Conservation (phyloP, 1,284 basidiomycete genomes). For the Puccinia horiana region DNA sequence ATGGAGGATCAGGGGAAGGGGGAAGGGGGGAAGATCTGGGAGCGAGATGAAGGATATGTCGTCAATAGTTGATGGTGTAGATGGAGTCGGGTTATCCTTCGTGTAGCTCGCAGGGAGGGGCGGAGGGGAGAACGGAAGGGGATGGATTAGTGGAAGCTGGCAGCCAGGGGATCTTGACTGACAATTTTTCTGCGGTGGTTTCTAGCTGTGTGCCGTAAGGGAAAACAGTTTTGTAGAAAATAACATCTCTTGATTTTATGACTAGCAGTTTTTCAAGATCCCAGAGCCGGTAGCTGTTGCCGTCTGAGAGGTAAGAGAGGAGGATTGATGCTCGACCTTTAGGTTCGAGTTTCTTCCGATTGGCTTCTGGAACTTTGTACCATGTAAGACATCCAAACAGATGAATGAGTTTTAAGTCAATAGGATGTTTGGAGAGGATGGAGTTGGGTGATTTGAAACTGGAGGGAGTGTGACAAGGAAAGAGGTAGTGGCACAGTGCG, state of each 20-base stretch:
- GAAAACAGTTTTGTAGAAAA: not conserved
- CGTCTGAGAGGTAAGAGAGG: slow-evolving; percentile 20
- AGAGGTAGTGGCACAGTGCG: not conserved
- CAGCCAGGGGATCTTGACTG: too few relatives aligned
- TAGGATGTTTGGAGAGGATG: not conserved
- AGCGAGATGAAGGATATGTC: too few relatives aligned
- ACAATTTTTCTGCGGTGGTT: too few relatives aligned
- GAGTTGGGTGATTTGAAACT: not conserved
- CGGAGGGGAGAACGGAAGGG: not conserved
- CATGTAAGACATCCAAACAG: slow-evolving; percentile 23
- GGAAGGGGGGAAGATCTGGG: too few relatives aligned
- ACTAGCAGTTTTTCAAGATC: not conserved
- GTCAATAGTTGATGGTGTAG: too few relatives aligned
- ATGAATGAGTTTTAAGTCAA: not conserved
- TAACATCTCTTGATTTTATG: slow-evolving; percentile 19
- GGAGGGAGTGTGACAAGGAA: not conserved
- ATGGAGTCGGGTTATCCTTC: too few relatives aligned
- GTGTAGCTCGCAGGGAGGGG: too few relatives aligned
- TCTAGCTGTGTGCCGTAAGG: not conserved
- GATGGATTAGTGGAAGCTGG: not conserved
- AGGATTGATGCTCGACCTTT: not conserved
- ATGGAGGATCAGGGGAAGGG: too few relatives aligned
- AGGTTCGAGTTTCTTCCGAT: not conserved
- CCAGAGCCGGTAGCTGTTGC: not conserved
- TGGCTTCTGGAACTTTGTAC: slow-evolving; percentile 17